Conservation (phyloP, 148 eudicot genomes). For the Pharnaceum exiguum region DNA sequence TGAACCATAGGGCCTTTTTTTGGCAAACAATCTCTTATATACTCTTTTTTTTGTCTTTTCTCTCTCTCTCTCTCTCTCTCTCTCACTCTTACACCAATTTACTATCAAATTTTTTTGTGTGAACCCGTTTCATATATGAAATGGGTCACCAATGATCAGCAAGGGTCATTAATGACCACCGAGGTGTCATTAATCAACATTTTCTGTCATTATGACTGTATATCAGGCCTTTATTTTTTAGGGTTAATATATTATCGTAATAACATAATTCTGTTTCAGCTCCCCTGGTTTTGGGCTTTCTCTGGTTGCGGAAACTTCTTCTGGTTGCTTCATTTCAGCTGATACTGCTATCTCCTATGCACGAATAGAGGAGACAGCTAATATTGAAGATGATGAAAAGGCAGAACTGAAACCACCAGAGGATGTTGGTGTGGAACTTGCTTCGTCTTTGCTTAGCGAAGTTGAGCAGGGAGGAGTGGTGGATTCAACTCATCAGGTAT, state of each 20-base stretch:
- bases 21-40: too few species aligned
- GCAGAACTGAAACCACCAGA: slow-evolving; percentile 48
- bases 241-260: slow-evolving; percentile 1
- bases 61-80: too few species aligned
- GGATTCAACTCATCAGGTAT: slow-evolving; percentile 94
- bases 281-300: slow-evolving; percentile 95
- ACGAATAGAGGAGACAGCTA: slow-evolving; percentile 40
- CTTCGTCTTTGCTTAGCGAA: slow-evolving; percentile 66
- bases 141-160: too few species aligned
- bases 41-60: too few species aligned
- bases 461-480: slow-evolving; percentile 92
- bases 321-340: slow-evolving; percentile 77
- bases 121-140: too few species aligned
- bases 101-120: too few species aligned
- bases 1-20: too few species aligned
- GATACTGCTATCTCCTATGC: slow-evolving; percentile 70
- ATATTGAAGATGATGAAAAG: slow-evolving; percentile 45
- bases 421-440: slow-evolving; percentile 71
- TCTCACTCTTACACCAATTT: too few species aligned
- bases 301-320: slow-evolving; percentile 76
- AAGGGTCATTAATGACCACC: too few species aligned
- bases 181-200: too few species aligned
- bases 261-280: slow-evolving; percentile 34
- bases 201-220: too few species aligned
- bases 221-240: too few species aligned